Base-by-base conservation (phyloP, 805 yeast species). In the Saccharomycodes ludwigii region DNA sequence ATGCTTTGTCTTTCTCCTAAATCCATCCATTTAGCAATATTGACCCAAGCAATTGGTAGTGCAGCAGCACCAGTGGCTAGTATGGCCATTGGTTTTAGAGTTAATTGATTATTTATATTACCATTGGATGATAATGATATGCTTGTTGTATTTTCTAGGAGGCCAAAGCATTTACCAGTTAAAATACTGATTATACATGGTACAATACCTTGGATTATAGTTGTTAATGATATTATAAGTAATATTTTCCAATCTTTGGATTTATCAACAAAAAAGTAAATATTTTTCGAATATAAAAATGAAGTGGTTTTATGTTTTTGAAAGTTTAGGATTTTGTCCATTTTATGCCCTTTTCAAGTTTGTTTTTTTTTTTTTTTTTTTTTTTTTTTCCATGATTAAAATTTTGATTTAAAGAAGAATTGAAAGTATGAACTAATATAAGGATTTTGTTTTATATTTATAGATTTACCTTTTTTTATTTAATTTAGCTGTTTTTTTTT, bases 1-100 rank as follows among this genome's bases (percentile, higher is more conserved):
- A 58, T 41, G 29, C 74, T 82, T 40, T 78, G 84, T 9, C 59
- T 54, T 50, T 82, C 94, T 6, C 94, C 95, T 27, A 79, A 58
- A 6, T 56, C 43, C 66, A 75, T 68, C 81, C 93, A 85, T 0
- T 61, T 43, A 1, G 65, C 47, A 6, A 79, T 63, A 3, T 77
- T 71, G 0, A 63, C 26, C 76, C 84, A 75, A 27, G 59, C 52
- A 4, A 61, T 37, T 0, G 68, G 42, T 5, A 66, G 46, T 9
- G 65, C 48, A 1, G 65, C 71, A 1, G 60, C 58, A 20, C 75
- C 80, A 3, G 71, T 42, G 0, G 63, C 53, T 25, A 66, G 42
- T 8, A 73, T 44, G 24, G 59, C 57, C 63, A 57, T 53, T 2
- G 66, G 46, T 13, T 59, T 42, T 4, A 60, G 43, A 23, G 59